Evolutionary conservation across 2,329 filamentous ascomycete genomes (phyloP).

Genomic region (Aspergillus neoniger): DNA sequence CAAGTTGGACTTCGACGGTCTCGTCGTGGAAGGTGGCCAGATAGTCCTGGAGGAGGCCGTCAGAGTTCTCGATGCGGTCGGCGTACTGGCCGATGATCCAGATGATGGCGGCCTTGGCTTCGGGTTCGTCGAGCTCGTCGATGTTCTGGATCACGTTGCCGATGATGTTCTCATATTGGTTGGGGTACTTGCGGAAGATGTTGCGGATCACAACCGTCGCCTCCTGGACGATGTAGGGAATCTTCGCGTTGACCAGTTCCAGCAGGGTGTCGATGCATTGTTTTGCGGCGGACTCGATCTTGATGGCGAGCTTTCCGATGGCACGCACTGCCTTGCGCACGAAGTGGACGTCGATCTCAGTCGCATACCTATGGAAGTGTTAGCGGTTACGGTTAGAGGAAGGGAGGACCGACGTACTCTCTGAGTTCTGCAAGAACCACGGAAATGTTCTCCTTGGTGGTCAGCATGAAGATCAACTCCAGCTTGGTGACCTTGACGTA

Average conservation of each 20-base stretch:
- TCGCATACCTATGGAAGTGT: constrained; percentile 65
- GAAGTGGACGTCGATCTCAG: constrained; percentile 98
- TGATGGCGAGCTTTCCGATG: constrained; percentile 97
- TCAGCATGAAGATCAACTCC: constrained; percentile 98
- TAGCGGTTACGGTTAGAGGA: constrained; percentile 7
- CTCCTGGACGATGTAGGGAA: constrained; percentile 98
- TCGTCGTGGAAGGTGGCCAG: constrained; percentile 92
- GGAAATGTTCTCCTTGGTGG: constrained; percentile 90
- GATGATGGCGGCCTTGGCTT: constrained; percentile 97
- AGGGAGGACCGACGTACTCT: constrained; percentile 59
- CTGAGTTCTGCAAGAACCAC: constrained; percentile 91
- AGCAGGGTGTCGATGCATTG: constrained; percentile 91
- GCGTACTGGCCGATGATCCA: constrained; percentile 99
- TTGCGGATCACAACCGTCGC: constrained; percentile 98
- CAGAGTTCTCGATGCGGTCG: constrained; percentile 94
- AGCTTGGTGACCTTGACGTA: constrained; percentile 99
- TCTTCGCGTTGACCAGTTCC: constrained; percentile 93
- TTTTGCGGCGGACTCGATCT: constrained; percentile 91
- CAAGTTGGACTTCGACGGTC: constrained; percentile 91
- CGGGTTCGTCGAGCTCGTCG: constrained; percentile 93
- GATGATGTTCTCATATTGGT: constrained; percentile 98
- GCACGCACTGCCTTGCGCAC: constrained; percentile 96
- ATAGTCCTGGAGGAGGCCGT: constrained; percentile 91
- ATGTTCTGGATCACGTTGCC: constrained; percentile 93
- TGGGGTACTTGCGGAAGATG: constrained; percentile 98